These are phyloP conservation scores for Discostella stelligera DNA, from an alignment of 352 stramenopile species.

Conservation along the genomic window DNA sequence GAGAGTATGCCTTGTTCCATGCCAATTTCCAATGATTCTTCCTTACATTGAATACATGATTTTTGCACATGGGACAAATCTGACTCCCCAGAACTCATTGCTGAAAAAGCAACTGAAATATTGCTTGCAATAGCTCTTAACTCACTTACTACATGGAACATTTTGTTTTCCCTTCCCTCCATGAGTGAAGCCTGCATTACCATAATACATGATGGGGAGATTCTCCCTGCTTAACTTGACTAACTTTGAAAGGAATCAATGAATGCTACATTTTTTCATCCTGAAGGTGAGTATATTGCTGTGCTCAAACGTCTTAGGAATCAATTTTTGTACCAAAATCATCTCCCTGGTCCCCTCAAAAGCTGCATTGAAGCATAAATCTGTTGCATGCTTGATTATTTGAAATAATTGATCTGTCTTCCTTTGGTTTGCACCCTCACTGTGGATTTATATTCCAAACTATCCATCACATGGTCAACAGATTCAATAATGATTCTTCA, in stretches of 20 bases:
- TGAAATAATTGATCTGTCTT: neutral
- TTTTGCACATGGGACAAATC: neutral
- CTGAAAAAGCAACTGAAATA: neutral
- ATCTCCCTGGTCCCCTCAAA: neutral
- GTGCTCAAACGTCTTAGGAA: neutral
- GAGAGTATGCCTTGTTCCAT: neutral
- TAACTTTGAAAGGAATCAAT: neutral
- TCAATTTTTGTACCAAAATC: neutral
- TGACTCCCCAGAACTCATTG: neutral
- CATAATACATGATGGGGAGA: neutral
- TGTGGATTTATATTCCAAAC: neutral
- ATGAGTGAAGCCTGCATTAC: no score
- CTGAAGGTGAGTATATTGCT: no score
- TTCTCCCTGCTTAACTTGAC: neutral
- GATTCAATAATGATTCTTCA: neutral
- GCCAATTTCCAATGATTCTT: neutral
- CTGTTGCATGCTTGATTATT: neutral
- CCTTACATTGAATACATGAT: neutral
- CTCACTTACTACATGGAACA: neutral
- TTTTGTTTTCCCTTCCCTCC: no score
- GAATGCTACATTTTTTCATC: neutral
- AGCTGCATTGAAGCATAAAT: neutral
- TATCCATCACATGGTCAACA: neutral
- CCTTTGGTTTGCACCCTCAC: neutral
- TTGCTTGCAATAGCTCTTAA: neutral